These are phyloP conservation scores for Perkinsus olseni DNA, from an alignment of 169 alveolate species.

Conservation along the genomic window DNA sequence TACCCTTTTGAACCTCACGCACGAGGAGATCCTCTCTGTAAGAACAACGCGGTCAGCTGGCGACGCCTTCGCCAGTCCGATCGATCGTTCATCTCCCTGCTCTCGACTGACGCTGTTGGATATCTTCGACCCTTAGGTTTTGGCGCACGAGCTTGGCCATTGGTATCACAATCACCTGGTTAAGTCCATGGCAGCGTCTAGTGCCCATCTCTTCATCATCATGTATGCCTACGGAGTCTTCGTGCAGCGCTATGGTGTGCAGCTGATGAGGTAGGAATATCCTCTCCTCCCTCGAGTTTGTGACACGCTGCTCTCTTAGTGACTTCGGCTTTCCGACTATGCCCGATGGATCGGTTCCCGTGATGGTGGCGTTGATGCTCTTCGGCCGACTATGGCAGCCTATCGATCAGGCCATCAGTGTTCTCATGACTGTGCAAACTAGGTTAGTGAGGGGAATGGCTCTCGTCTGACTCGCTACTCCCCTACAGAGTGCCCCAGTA, in stretches of 20 bases:
- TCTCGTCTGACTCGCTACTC: no score
- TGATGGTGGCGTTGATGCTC: not conserved
- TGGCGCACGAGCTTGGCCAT: constrained; percentile 77
- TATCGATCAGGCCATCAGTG: not conserved
- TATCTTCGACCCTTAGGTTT: not conserved
- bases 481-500: no score
- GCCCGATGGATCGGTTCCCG: not conserved
- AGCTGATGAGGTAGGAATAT: not conserved
- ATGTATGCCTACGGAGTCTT: not conserved
- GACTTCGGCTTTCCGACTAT: not conserved
- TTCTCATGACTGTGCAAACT: not conserved
- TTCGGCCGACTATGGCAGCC: not conserved
- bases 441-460: no score
- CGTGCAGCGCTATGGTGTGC: not conserved
- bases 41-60: no score
- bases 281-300: constrained; percentile 41
- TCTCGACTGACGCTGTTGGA: not conserved
- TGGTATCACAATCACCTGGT: constrained; percentile 30
- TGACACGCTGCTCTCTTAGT: not conserved
- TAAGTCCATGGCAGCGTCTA: constrained; percentile 14
- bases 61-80: no score
- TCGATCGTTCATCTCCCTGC: no score
- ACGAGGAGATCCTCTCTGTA: constrained; percentile 78
- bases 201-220: not conserved
- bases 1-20: constrained; percentile 70